These are phyloP conservation scores for Castanospermum australe DNA, from an alignment of 306 rosid species.

Conservation along the genomic window DNA sequence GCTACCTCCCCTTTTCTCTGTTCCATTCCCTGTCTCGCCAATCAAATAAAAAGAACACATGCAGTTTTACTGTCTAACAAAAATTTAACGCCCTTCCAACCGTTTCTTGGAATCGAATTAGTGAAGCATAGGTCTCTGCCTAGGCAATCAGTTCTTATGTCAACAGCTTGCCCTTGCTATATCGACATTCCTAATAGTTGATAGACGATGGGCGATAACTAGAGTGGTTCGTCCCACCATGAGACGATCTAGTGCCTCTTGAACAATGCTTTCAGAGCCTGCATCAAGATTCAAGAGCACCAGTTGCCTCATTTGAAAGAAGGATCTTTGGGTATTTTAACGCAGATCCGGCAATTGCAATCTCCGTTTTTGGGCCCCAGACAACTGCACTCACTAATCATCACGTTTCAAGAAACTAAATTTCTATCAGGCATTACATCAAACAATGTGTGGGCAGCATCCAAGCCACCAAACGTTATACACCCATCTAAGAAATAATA, in stretches of 20 bases:
- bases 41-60: no score
- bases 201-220: slow-evolving; percentile 89
- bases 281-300: slow-evolving; percentile 98
- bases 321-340: slow-evolving; percentile 90
- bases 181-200: slow-evolving; percentile 93
- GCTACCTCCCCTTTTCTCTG: no score
- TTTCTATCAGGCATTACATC: no score
- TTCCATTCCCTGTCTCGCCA: no score
- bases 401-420: no score
- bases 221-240: slow-evolving; percentile 96
- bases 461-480: no score
- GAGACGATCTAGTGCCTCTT: slow-evolving; percentile 93
- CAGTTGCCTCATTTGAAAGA: slow-evolving; percentile 94
- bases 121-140: slow-evolving; percentile 81
- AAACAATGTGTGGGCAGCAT: no score
- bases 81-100: no score
- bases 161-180: slow-evolving; percentile 94
- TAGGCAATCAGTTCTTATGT: slow-evolving; percentile 85
- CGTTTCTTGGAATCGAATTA: slow-evolving; percentile 96
- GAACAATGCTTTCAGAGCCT: slow-evolving; percentile 95
- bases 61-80: no score
- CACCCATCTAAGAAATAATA: no score
- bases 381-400: slow-evolving; percentile 91
- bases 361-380: slow-evolving; percentile 97
- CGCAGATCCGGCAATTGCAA: slow-evolving; percentile 98